A percentile compares a stretch with the other conserved stretches of the same genome.
phyloP scores from a whole-genome alignment of 306 rosid genomes.

The Trifolium pratense region DNA sequence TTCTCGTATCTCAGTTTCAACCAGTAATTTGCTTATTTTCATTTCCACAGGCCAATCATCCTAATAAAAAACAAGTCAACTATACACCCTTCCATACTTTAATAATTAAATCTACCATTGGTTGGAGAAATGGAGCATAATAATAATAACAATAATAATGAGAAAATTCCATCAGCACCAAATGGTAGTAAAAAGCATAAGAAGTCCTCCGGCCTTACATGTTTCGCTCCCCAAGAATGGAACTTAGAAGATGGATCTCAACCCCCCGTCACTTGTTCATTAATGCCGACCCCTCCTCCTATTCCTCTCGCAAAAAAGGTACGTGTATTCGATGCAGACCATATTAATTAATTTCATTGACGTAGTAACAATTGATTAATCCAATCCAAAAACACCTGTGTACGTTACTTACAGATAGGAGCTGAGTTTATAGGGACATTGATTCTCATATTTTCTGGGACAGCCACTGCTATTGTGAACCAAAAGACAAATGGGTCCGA shows the following conservation, averaged over 20 bases:
- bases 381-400: neutral
- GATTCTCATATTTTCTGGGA: constrained; percentile 70
- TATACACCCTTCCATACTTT: neutral
- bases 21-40: constrained; percentile 41
- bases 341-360: no score
- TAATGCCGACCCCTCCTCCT: constrained; percentile 66
- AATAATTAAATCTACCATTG: neutral
- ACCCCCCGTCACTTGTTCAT: constrained; percentile 63
- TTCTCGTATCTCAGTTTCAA: constrained; percentile 31
- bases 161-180: constrained; percentile 67
- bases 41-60: constrained; percentile 23
- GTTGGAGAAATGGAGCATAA: constrained; percentile 35
- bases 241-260: constrained; percentile 69
- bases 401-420: constrained; percentile 65
- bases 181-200: constrained; percentile 48
- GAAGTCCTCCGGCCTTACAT: no score
- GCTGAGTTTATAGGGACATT: constrained; percentile 89
- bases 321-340: neutral
- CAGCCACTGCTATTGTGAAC: constrained; percentile 81
- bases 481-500: constrained; percentile 70
- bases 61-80: constrained; percentile 54
- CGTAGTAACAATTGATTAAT: neutral
- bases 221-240: constrained; percentile 61
- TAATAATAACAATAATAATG: constrained; percentile 40
- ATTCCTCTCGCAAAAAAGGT: constrained; percentile 77